Conservation (phyloP, 78 protist genomes). For the Dictyostelium firmibasis region DNA sequence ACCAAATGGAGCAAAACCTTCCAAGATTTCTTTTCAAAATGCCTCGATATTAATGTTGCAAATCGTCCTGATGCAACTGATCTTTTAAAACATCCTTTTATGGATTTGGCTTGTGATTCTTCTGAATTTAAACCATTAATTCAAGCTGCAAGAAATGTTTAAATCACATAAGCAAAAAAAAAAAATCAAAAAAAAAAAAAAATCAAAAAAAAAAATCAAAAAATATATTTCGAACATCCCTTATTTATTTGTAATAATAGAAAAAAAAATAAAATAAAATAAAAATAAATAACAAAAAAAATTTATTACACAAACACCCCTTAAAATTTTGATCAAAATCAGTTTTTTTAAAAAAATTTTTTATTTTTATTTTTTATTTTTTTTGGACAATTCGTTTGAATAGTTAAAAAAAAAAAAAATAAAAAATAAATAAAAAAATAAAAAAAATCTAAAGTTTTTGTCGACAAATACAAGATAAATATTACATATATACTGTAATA, state of each 20-base stretch:
- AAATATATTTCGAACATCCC: not conserved
- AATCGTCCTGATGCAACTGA: constrained; percentile 58
- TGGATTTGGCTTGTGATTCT: constrained; percentile 61
- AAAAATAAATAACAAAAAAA: not conserved
- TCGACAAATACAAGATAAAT: not conserved
- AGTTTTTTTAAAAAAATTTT: not conserved
- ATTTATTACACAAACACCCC: not conserved
- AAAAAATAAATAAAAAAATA: not conserved
- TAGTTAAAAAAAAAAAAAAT: not conserved
- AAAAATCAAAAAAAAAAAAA: not conserved
- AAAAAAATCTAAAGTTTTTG: not conserved
- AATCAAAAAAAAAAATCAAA: not conserved
- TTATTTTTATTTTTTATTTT: not conserved
- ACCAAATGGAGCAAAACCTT: constrained; percentile 86
- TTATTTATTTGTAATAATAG: constrained; percentile 2
- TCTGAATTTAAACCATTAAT: constrained; percentile 72
- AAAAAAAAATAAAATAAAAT: not conserved
- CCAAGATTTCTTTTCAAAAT: constrained; percentile 83
- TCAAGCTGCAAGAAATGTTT: constrained; percentile 57
- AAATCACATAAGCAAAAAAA: not conserved
- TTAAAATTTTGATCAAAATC: not conserved
- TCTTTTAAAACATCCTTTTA: constrained; percentile 73
- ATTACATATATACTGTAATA: not conserved
- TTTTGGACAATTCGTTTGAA: not conserved
- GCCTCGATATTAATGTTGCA: constrained; percentile 86